A percentile compares a stretch with the other conserved stretches of the same genome.
These are phyloP conservation scores for Bullera alba DNA, from an alignment of 768 basidiomycete genomes.

Conservation along the genomic window DNA sequence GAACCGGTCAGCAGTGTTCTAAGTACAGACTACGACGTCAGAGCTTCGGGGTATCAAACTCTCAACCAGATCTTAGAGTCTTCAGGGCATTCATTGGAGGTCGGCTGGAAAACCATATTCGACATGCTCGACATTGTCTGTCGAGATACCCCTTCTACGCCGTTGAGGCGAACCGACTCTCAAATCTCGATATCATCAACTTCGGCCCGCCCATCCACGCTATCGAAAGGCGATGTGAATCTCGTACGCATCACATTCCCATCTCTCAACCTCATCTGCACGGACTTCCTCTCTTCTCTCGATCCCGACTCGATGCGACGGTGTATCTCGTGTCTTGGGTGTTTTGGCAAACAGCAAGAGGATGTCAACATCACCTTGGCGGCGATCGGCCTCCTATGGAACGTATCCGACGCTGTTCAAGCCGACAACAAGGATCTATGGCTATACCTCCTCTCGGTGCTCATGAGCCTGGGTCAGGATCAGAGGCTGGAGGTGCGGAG, in stretches of 20 bases:
- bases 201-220: slow-evolving; percentile 53
- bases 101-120: slow-evolving; percentile 91
- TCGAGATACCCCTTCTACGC: slow-evolving; percentile 30
- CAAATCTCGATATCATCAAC: slow-evolving; percentile 25
- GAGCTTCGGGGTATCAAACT: slow-evolving; percentile 80
- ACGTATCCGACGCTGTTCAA: slow-evolving; percentile 90
- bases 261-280: slow-evolving; percentile 82
- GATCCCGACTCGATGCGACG: slow-evolving; percentile 72
- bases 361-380: slow-evolving; percentile 96
- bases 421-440: slow-evolving; percentile 78
- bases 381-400: slow-evolving; percentile 87
- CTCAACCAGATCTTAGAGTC: slow-evolving; percentile 83
- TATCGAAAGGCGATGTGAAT: slow-evolving; percentile 58
- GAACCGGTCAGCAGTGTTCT: slow-evolving; percentile 49
- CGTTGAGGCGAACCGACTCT: slow-evolving; percentile 3
- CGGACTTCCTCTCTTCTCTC: slow-evolving; percentile 74
- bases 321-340: slow-evolving; percentile 83
- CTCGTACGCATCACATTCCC: slow-evolving; percentile 91
- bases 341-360: slow-evolving; percentile 75
- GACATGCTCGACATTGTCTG: slow-evolving; percentile 86
- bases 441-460: slow-evolving; percentile 81
- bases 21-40: slow-evolving; percentile 62
- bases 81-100: slow-evolving; percentile 81
- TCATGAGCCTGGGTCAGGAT: slow-evolving; percentile 76
- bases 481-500: slow-evolving; percentile 78